phyloP scores from a whole-genome alignment of 148 eudicot species.

The Polygonum aviculare region DNA sequence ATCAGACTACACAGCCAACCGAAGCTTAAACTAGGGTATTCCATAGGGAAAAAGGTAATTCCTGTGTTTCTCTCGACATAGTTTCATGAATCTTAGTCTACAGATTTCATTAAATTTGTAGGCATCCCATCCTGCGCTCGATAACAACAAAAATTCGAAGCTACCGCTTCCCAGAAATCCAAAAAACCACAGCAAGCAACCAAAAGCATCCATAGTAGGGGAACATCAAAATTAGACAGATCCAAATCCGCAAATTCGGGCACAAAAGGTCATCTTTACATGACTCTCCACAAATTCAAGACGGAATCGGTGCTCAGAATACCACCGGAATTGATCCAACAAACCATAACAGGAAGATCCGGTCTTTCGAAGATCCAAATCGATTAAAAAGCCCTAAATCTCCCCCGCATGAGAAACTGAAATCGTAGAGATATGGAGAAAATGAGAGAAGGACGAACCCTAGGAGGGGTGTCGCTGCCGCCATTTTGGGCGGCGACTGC shows the following conservation, averaged over 20 bases:
- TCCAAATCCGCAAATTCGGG: not conserved
- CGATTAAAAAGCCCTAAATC: not conserved
- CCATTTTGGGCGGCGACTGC: slow-evolving; percentile 17
- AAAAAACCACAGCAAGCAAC: not conserved
- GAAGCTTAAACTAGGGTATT: not conserved
- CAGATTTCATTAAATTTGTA: not conserved
- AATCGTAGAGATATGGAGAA: not conserved
- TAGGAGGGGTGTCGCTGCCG: slow-evolving; percentile 29
- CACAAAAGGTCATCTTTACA: not conserved
- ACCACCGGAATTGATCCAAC: not conserved
- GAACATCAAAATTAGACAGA: not conserved
- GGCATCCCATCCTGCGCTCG: not conserved
- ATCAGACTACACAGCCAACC: not conserved
- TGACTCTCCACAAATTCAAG: not conserved
- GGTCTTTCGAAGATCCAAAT: slow-evolving; percentile 5
- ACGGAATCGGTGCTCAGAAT: not conserved
- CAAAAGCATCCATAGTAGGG: not conserved
- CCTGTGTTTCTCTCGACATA: not conserved
- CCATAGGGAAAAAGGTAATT: not conserved
- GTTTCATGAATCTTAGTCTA: not conserved
- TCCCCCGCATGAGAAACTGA: not conserved
- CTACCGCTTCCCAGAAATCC: not conserved
- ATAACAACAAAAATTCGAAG: not conserved
- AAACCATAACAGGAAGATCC: not conserved
- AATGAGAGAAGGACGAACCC: slow-evolving; percentile 17